Evolutionary conservation across 2,329 filamentous ascomycete genomes (phyloP).

Genomic region (Emergomyces orientalis): DNA sequence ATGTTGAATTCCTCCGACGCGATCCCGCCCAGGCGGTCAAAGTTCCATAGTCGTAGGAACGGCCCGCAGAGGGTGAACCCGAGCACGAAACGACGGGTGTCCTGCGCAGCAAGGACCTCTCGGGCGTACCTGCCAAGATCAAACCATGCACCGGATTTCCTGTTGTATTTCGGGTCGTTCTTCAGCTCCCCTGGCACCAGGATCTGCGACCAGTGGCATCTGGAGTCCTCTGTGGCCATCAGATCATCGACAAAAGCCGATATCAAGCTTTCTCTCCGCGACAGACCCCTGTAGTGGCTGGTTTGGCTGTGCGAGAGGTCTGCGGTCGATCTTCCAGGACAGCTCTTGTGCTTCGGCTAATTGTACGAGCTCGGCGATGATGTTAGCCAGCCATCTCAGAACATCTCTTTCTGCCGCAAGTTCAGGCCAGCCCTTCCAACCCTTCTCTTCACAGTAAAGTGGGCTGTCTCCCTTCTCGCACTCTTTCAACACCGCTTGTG

Average conservation of each 20-base stretch:
- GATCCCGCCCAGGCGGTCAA: conserved; percentile 40
- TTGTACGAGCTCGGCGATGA: not conserved
- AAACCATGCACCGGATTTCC: conserved; percentile 29
- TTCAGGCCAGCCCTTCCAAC: not conserved
- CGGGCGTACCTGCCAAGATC: conserved; percentile 39
- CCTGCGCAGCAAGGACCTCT: conserved; percentile 37
- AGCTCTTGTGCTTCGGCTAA: not conserved
- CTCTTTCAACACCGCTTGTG: not conserved
- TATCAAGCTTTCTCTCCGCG: not conserved
- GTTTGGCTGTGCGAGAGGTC: not conserved
- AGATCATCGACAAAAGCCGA: not conserved
- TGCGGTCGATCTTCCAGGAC: not conserved
- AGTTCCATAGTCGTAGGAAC: conserved; percentile 40
- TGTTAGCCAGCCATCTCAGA: not conserved
- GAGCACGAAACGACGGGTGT: conserved; percentile 38
- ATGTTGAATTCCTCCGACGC: conserved; percentile 41
- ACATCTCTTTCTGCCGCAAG: not conserved
- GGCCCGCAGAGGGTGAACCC: conserved; percentile 42
- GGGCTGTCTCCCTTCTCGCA: not conserved
- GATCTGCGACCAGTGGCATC: conserved; percentile 35
- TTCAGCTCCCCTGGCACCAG: conserved; percentile 40
- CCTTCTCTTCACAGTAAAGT: not conserved
- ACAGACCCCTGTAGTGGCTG: not conserved
- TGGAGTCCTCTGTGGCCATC: conserved; percentile 18
- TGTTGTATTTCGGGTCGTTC: conserved; percentile 37